Percentiles rank a stretch among this genome's conserved stretches.
phyloP scores from a whole-genome alignment of 2,329 filamentous ascomycete species.

The Harringtonia lauricola region DNA sequence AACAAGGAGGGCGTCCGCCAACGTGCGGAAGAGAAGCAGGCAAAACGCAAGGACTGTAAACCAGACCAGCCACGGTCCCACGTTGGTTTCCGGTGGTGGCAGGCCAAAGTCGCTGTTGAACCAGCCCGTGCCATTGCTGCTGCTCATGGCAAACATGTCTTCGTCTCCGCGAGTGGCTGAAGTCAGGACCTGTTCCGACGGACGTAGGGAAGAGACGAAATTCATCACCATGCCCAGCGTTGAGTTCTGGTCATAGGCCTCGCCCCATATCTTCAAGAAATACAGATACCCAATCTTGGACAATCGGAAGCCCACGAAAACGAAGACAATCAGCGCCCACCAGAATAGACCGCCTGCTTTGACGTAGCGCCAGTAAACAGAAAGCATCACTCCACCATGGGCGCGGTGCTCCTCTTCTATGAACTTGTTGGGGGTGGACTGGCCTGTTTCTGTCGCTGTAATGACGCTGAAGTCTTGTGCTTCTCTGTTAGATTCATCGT shows the following conservation, averaged over 20 bases:
- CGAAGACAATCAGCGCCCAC: slow-evolving; percentile 56
- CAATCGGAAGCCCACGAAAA: slow-evolving; percentile 53
- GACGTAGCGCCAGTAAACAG: slow-evolving; percentile 78
- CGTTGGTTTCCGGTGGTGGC: slow-evolving; percentile 55
- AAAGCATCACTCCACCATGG: slow-evolving; percentile 62
- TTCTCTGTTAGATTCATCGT: slow-evolving; percentile 4
- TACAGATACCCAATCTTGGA: slow-evolving; percentile 59
- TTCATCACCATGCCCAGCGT: slow-evolving; percentile 5
- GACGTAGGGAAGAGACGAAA: slow-evolving; percentile 3
- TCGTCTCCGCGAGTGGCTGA: not conserved
- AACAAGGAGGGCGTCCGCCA: slow-evolving; percentile 57
- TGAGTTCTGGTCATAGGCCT: slow-evolving; percentile 46
- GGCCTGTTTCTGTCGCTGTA: slow-evolving; percentile 24
- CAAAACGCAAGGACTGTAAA: slow-evolving; percentile 56
- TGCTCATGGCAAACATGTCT: not conserved
- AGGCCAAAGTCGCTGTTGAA: slow-evolving; percentile 30
- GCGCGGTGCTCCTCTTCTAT: slow-evolving; percentile 67
- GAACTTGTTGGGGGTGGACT: slow-evolving; percentile 57
- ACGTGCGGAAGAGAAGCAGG: slow-evolving; percentile 46
- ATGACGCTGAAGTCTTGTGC: slow-evolving; percentile 28
- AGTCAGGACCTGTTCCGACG: not conserved
- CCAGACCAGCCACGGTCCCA: slow-evolving; percentile 62
- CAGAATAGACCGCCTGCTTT: slow-evolving; percentile 65
- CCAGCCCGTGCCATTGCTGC: slow-evolving; percentile 3
- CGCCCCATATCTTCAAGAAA: slow-evolving; percentile 82